Conservation (phyloP, 306 rosid species). For the Prunus mume region DNA sequence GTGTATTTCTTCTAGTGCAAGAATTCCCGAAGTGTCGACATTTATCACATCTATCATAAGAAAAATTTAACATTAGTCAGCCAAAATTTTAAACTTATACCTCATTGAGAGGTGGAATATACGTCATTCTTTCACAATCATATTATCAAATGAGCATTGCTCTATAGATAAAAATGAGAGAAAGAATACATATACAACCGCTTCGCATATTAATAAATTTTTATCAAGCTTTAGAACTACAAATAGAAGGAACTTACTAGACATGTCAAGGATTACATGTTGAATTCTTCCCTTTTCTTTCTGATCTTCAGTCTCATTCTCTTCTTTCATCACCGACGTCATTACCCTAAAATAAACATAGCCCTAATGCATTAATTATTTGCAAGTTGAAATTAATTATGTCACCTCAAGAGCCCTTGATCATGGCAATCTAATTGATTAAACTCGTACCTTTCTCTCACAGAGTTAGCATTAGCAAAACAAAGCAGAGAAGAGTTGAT, state of each 20-base stretch:
- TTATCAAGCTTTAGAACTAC: not conserved
- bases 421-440: not conserved
- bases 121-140: not conserved
- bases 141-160: not conserved
- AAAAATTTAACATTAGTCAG: not conserved
- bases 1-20: conserved; percentile 68
- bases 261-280: conserved; percentile 67
- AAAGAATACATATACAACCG: no score
- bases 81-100: not conserved
- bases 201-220: no score
- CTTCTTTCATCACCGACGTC: conserved; percentile 48
- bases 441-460: conserved; percentile 59
- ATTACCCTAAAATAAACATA: conserved; percentile 44
- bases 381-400: not conserved
- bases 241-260: conserved; percentile 48
- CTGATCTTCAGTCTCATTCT: conserved; percentile 29
- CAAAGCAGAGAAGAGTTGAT: conserved; percentile 73
- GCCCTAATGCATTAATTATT: not conserved
- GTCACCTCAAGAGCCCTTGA: not conserved
- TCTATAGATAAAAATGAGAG: not conserved
- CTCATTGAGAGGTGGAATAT: not conserved
- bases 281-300: conserved; percentile 36
- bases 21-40: conserved; percentile 81
- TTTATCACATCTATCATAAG: conserved; percentile 52
- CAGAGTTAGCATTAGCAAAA: conserved; percentile 78